These are phyloP conservation scores for Diplodia sapinea DNA, from an alignment of 2,329 filamentous ascomycete genomes.

Conservation along the genomic window DNA sequence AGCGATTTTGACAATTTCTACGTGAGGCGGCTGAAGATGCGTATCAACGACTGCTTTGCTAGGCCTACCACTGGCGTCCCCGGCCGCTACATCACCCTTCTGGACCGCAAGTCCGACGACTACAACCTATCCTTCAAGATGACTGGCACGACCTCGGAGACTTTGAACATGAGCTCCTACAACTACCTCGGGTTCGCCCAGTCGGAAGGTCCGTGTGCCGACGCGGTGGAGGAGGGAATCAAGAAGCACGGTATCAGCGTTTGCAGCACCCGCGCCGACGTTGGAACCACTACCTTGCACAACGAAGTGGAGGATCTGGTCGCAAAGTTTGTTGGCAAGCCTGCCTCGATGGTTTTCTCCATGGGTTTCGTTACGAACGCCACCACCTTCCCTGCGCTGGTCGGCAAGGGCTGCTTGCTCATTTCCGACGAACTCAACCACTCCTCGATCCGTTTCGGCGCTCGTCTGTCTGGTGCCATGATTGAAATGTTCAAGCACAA, in stretches of 20 bases:
- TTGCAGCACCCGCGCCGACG: slow-evolving; percentile 80
- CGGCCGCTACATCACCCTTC: slow-evolving; percentile 87
- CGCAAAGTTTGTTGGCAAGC: slow-evolving; percentile 91
- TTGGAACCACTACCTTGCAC: slow-evolving; percentile 85
- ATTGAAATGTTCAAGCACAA: slow-evolving; percentile 99
- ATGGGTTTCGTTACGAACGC: slow-evolving; percentile 99
- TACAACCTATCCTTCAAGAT: slow-evolving; percentile 90
- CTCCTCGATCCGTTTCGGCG: slow-evolving; percentile 93
- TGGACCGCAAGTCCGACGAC: slow-evolving; percentile 89
- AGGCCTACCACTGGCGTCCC: slow-evolving; percentile 91
- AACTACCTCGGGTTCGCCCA: slow-evolving; percentile 99
- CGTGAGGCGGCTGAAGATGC: slow-evolving; percentile 86
- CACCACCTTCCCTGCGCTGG: slow-evolving; percentile 87
- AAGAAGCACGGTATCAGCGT: slow-evolving; percentile 84
- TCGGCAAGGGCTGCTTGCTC: slow-evolving; percentile 90
- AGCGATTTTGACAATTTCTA: slow-evolving; percentile 99
- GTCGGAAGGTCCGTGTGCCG: slow-evolving; percentile 94
- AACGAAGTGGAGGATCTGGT: slow-evolving; percentile 88
- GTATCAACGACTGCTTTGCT: slow-evolving; percentile 96
- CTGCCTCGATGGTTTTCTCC: slow-evolving; percentile 93
- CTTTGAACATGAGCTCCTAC: slow-evolving; percentile 98
- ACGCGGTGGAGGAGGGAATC: slow-evolving; percentile 84
- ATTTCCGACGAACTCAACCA: slow-evolving; percentile 98
- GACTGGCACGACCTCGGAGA: slow-evolving; percentile 90
- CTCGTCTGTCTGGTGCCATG: slow-evolving; percentile 90